These are phyloP conservation scores for Backusella macrospora DNA, from an alignment of 192 early-diverging fungal species.

Conservation along the genomic window DNA sequence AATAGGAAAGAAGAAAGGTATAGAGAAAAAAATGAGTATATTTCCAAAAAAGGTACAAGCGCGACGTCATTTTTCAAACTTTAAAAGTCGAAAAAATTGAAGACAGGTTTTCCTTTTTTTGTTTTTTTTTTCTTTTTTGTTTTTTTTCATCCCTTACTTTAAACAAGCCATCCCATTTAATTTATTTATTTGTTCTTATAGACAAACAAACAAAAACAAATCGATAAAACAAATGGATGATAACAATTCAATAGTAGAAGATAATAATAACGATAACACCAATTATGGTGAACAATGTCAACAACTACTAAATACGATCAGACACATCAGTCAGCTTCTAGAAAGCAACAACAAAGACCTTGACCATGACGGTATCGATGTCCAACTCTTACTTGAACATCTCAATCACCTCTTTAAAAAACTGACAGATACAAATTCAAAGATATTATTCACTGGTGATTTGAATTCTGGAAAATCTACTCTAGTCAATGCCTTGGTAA, in stretches of 20 bases:
- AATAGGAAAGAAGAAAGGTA: no score
- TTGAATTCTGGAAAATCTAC: constrained; percentile 97
- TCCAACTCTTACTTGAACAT: constrained; percentile 41
- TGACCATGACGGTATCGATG: neutral
- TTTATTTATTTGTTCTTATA: neutral
- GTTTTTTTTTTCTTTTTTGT: neutral
- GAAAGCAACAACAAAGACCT: neutral
- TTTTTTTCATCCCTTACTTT: neutral
- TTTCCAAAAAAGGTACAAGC: neutral
- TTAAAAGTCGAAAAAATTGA: neutral
- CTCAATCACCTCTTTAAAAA: constrained; percentile 80
- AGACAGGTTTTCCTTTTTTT: neutral
- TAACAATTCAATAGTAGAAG: no score
- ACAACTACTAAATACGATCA: neutral
- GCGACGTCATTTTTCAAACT: neutral
- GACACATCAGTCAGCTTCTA: neutral
- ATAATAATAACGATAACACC: neutral
- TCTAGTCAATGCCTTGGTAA: constrained; percentile 91
- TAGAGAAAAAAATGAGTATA: no score
- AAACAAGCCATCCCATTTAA: constrained; percentile 1
- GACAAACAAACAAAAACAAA: no score
- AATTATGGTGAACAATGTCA: constrained; percentile 1
- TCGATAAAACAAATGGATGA: no score
- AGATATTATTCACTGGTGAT: constrained; percentile 95
- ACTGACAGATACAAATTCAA: constrained; percentile 85